A percentile compares a stretch with the other conserved stretches of the same genome.
Evolutionary conservation across 2,329 filamentous ascomycete species (phyloP).

Genomic region (Tolypocladium cylindrosporum): DNA sequence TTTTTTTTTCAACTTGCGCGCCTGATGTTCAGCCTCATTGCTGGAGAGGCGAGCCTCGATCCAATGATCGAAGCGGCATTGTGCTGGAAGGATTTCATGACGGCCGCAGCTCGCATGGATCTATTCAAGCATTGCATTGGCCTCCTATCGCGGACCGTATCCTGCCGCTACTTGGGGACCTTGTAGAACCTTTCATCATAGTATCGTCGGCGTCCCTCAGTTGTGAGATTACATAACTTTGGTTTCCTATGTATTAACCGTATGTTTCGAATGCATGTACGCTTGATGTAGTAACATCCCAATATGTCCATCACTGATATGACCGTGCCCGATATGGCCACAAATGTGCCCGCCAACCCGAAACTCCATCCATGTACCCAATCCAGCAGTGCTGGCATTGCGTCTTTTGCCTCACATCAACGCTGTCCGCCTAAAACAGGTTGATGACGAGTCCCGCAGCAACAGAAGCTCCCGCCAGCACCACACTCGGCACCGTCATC

Average conservation of each 20-base stretch:
- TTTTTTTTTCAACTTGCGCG: too few species aligned
- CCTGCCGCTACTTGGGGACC: too few species aligned
- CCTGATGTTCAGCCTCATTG: too few species aligned
- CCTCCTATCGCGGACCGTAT: too few species aligned
- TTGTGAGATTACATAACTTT: background rate
- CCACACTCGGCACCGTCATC: background rate
- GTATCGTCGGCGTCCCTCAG: background rate
- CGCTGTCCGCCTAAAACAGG: constrained; percentile 1
- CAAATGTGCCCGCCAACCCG: background rate
- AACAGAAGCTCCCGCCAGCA: background rate
- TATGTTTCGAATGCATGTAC: background rate
- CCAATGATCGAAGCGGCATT: too few species aligned
- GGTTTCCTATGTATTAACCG: background rate
- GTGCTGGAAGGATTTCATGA: too few species aligned
- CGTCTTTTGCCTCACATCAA: background rate
- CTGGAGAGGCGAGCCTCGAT: too few species aligned
- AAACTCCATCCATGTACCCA: background rate
- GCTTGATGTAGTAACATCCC: background rate
- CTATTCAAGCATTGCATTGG: too few species aligned
- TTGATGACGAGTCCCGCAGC: constrained; percentile 1
- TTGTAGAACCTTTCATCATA: too few species aligned
- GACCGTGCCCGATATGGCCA: background rate
- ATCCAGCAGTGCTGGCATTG: background rate
- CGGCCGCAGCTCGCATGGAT: too few species aligned
- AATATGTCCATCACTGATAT: background rate